Evolutionary conservation across 768 basidiomycete species (phyloP).

Genomic region (Suillus hirtellus): DNA sequence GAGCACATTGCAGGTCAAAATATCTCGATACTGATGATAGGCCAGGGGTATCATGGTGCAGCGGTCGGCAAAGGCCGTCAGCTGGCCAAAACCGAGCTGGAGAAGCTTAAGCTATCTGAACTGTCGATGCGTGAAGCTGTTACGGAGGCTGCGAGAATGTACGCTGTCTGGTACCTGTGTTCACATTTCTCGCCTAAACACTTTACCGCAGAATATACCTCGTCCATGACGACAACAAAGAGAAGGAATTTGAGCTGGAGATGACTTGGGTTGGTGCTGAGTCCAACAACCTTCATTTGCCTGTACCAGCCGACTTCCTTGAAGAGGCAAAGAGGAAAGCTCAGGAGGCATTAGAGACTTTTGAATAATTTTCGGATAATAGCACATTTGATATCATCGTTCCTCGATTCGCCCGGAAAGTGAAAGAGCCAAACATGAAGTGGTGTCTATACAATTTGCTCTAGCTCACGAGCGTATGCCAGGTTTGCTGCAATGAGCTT

Average conservation of each 20-base stretch:
- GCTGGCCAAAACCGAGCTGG: slow-evolving; percentile 96
- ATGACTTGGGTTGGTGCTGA: slow-evolving; percentile 95
- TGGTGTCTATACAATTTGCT: slow-evolving; percentile 77
- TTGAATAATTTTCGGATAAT: slow-evolving; percentile 40
- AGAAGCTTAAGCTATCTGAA: slow-evolving; percentile 88
- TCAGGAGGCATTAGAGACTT: slow-evolving; percentile 78
- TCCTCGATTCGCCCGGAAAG: not conserved
- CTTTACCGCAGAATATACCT: slow-evolving; percentile 76
- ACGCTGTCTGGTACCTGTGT: slow-evolving; percentile 30
- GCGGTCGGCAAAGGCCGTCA: slow-evolving; percentile 99
- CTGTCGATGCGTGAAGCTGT: slow-evolving; percentile 85
- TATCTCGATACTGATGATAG: not conserved
- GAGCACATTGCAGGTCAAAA: slow-evolving; percentile 28
- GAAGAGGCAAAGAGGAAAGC: slow-evolving; percentile 87
- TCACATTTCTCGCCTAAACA: slow-evolving; percentile 7
- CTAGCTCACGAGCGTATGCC: slow-evolving; percentile 81
- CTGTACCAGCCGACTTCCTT: slow-evolving; percentile 83
- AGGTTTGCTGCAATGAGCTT: slow-evolving; percentile 78
- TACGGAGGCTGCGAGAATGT: slow-evolving; percentile 95
- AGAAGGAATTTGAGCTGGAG: slow-evolving; percentile 98
- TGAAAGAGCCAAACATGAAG: slow-evolving; percentile 11
- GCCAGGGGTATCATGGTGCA: slow-evolving; percentile 89
- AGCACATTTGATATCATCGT: slow-evolving; percentile 22
- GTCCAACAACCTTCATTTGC: slow-evolving; percentile 74
- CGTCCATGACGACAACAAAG: slow-evolving; percentile 96